Evolutionary conservation across 176 grass and related monocot species (phyloP).

Genomic region (Oryza brachyantha): DNA sequence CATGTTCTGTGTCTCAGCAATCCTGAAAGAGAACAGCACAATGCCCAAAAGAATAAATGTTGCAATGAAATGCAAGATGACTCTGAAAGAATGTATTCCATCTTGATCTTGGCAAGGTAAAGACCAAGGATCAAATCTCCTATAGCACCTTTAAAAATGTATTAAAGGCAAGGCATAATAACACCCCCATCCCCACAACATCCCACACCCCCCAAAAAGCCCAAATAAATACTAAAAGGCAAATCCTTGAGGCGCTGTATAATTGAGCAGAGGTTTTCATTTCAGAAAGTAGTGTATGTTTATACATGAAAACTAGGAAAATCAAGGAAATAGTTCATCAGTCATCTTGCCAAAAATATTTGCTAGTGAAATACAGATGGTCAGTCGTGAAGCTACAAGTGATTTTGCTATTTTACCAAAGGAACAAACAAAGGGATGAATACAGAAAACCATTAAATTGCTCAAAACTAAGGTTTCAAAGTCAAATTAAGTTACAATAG

Average conservation of each 20-base stretch:
- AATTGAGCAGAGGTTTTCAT: conserved; percentile 13
- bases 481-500: neutral
- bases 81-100: neutral
- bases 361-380: neutral
- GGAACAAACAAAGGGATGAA: neutral
- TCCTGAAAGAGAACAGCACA: neutral
- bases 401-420: neutral
- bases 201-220: neutral
- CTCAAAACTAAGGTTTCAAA: neutral
- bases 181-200: neutral
- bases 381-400: neutral
- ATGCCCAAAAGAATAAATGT: neutral
- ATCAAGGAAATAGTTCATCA: neutral
- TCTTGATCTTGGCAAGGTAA: neutral
- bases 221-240: neutral
- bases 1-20: neutral
- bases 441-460: neutral
- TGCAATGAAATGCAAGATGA: conserved; percentile 16
- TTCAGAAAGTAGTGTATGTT: neutral
- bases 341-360: neutral
- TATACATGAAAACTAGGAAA: neutral
- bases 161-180: neutral
- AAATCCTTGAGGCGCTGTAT: neutral
- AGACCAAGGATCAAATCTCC: neutral
- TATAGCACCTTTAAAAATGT: neutral